Conservation (phyloP, 2,329 filamentous ascomycete genomes). For the Trichoderma lentiforme region DNA sequence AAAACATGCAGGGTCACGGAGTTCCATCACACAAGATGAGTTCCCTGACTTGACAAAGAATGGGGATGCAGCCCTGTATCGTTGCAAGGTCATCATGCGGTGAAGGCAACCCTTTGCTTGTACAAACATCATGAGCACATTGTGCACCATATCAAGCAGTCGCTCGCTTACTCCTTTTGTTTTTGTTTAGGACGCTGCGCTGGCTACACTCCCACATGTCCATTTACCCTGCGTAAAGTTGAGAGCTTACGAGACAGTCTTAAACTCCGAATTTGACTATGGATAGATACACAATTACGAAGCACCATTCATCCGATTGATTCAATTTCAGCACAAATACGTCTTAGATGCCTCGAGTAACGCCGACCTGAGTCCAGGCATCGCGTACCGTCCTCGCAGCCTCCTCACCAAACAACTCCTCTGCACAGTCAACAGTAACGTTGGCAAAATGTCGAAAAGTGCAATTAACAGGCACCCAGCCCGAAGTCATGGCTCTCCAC, state of each 20-base stretch:
- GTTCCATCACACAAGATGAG: neutral
- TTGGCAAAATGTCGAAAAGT: neutral
- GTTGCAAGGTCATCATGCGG: neutral
- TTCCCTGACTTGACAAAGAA: neutral
- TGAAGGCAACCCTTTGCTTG: neutral
- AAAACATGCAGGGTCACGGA: neutral
- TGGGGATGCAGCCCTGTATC: neutral
- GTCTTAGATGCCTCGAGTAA: neutral
- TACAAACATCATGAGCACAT: neutral
- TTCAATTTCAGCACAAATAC: neutral
- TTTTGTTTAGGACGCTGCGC: neutral
- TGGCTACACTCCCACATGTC: neutral
- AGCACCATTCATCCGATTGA: neutral
- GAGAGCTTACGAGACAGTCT: neutral
- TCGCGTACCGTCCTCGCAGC: neutral
- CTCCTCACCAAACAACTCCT: neutral
- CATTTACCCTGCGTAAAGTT: neutral
- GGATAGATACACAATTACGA: neutral
- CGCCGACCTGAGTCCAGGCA: neutral
- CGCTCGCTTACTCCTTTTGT: neutral
- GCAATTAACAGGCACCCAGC: neutral
- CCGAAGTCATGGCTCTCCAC: neutral
- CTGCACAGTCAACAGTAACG: neutral
- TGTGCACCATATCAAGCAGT: neutral
- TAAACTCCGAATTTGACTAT: neutral